Base-by-base conservation (phyloP, 1,284 basidiomycete genomes). In the Irpex sp. region DNA sequence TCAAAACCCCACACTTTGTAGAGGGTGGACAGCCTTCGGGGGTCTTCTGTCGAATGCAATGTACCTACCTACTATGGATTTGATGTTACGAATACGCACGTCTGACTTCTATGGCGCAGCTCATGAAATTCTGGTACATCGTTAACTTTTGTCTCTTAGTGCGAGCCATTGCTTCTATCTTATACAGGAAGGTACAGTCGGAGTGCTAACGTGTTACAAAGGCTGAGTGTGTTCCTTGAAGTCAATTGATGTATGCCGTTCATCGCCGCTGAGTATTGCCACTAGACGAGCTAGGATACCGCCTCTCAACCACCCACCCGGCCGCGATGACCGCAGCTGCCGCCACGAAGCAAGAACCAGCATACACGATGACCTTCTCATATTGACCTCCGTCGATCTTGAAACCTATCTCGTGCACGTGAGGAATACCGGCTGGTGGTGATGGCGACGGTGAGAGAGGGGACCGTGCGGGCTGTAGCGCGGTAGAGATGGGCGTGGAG, bases 281-380 rank as follows among this genome's bases (percentile, higher is more conserved):
- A 43, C 2, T 43, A 8, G 39, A 43, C 2, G 26, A 26, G 39
- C 39, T 43, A 5, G 39, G 39, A 8, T 43, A 43, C 8, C 33
- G 8, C 5, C 39, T 9, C 39, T 43, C 39, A 47, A 36, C 35
- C 33, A 58, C 64, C 74, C 72, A 74, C 8, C 72, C 74, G 19
- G 69, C 17, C 3, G 65, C 62, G 5, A 70, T 64, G 7, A 75
- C 59, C 7, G 70, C 58, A 6, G 75, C 68, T 4, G 72, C 74
- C 3, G 67, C 72, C 9, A 74, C 76, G 60, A 76, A 78, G 59
- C 74, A 75, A 1, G 68, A 68, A 2, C 76, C 76, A n/a, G 73
- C 70, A 61, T 74, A 78, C 1, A 77, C 37, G 43, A 78, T 77
- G 66, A 77, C 69, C 37, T 67, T 71, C 61, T 71, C 69, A 43